These are phyloP conservation scores for Flaveria floridana DNA, from an alignment of 140 eudicot genomes.

Conservation along the genomic window DNA sequence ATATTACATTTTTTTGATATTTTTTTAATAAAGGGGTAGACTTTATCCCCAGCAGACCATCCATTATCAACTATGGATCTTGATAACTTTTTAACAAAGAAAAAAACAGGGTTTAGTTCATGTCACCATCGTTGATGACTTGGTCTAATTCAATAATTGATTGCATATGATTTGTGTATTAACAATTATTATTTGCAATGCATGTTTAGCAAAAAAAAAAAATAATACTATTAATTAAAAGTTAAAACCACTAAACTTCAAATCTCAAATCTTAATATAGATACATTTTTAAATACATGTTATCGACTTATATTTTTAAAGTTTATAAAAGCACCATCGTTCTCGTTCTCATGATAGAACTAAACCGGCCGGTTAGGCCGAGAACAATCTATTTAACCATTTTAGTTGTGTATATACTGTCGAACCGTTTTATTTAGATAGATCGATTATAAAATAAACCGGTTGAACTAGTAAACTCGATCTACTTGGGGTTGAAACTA, in stretches of 20 bases:
- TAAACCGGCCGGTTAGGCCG: no score
- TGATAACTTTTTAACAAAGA: neutral
- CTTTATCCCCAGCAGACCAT: neutral
- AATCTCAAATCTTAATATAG: neutral
- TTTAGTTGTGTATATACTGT: no score
- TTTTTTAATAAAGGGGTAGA: neutral
- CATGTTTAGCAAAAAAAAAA: neutral
- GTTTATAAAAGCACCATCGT: neutral
- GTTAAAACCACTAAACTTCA: no score
- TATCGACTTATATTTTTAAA: no score
- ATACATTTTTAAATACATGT: no score
- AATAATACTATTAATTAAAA: no score
- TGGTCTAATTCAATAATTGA: conserved; percentile 31
- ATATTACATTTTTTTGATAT: neutral
- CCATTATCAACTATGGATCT: neutral
- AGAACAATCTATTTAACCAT: no score
- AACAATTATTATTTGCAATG: neutral
- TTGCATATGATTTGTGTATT: conserved; percentile 22
- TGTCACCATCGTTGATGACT: conserved; percentile 24
- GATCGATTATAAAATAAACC: no score
- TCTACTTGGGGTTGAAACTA: no score
- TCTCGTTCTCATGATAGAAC: no score
- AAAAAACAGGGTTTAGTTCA: neutral
- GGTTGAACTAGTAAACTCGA: no score
- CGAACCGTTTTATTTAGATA: no score